Evolutionary conservation across 2,329 filamentous ascomycete species (phyloP).

Genomic region (Davidsoniella neocaledoniae): DNA sequence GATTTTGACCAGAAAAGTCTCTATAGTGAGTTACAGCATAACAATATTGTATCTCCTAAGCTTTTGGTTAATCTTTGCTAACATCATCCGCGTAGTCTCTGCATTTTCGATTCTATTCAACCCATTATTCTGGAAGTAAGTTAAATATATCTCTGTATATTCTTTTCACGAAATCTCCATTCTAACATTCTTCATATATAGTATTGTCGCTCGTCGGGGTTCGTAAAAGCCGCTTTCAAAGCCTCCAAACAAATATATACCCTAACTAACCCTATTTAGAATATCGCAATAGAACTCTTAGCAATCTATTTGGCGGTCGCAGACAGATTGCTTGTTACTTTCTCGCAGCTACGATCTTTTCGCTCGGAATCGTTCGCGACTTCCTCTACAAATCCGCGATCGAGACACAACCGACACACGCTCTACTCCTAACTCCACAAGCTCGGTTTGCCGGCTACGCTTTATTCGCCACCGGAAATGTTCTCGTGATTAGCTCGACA

Average conservation of each 20-base stretch:
- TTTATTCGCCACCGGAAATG: conserved; percentile 60
- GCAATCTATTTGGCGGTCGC: conserved; percentile 67
- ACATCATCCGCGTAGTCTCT: conserved; percentile 43
- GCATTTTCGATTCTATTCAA: conserved; percentile 79
- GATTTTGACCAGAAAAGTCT: conserved; percentile 53
- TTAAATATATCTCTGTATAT: conserved; percentile 15
- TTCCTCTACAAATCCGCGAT: conserved; percentile 74
- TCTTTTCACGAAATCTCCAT: neutral
- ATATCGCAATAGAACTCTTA: conserved; percentile 80
- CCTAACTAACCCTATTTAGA: conserved; percentile 34
- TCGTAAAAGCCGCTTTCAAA: conserved; percentile 14
- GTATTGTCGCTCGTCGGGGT: conserved; percentile 74
- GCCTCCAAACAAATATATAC: conserved; percentile 10
- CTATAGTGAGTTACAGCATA: conserved; percentile 33
- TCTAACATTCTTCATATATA: conserved; percentile 26
- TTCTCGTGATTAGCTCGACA: conserved; percentile 76
- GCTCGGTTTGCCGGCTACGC: conserved; percentile 48
- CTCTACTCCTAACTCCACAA: conserved; percentile 45
- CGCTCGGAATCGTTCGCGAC: conserved; percentile 77
- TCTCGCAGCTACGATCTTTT: conserved; percentile 80
- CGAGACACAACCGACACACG: conserved; percentile 56
- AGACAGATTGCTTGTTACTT: conserved; percentile 72
- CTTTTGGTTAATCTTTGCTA: neutral
- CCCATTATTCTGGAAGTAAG: conserved; percentile 98
- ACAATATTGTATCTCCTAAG: neutral